Percentiles rank a stretch among this genome's conserved stretches.
These are phyloP conservation scores for Beta vulgaris DNA, from an alignment of 148 eudicot genomes.

Conservation along the genomic window DNA sequence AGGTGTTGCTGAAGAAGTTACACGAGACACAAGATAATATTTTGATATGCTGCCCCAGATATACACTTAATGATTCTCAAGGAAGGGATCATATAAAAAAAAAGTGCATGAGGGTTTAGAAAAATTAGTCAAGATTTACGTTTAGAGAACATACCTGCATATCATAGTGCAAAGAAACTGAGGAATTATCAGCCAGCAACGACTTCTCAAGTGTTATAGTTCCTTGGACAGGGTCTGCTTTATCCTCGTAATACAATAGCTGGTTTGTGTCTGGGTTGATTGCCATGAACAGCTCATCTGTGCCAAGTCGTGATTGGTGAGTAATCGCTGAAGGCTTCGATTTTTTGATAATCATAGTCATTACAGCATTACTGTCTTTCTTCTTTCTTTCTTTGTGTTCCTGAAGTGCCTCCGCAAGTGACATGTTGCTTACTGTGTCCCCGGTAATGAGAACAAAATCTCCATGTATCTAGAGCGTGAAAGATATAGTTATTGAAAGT, in stretches of 20 bases:
- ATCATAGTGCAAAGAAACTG: constrained; percentile 74
- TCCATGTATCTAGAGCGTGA: constrained; percentile 65
- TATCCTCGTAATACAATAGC: constrained; percentile 82
- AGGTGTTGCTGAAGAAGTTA: neutral
- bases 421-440: constrained; percentile 93
- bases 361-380: constrained; percentile 84
- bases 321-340: constrained; percentile 78
- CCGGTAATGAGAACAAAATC: constrained; percentile 89
- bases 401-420: constrained; percentile 69
- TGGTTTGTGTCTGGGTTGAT: constrained; percentile 81
- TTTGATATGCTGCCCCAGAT: neutral
- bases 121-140: too few species aligned
- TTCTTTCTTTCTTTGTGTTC: constrained; percentile 90
- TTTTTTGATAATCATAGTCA: constrained; percentile 86
- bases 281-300: constrained; percentile 90
- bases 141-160: constrained; percentile 58
- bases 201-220: constrained; percentile 69
- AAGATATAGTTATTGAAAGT: neutral
- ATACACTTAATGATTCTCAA: constrained; percentile 9
- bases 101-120: too few species aligned
- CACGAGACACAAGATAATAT: neutral
- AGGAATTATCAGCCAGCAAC: constrained; percentile 58
- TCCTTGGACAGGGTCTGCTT: constrained; percentile 53
- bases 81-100: neutral
- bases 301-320: constrained; percentile 86